These are phyloP conservation scores for Pelargonium cotyledonis DNA, from an alignment of 441 rosid genomes.

Conservation along the genomic window DNA sequence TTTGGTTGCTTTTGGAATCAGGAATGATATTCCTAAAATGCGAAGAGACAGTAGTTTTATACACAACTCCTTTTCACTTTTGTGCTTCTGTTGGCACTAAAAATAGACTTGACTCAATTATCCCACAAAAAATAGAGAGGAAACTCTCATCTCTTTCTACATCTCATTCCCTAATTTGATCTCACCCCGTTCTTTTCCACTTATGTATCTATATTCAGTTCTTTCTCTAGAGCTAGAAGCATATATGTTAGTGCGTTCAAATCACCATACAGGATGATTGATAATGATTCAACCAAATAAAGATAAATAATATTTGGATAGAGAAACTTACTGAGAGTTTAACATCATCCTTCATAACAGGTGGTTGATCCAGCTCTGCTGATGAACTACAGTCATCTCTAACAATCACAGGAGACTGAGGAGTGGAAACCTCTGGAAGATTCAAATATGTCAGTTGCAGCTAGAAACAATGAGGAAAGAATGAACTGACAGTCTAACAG, in stretches of 20 bases:
- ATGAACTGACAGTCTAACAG: not conserved
- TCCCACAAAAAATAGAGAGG: too few species aligned
- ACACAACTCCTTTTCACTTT: not conserved
- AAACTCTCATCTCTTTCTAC: too few species aligned
- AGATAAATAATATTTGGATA: not conserved
- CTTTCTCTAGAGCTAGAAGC: not conserved
- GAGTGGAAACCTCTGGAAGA: conserved; percentile 18
- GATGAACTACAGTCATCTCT: conserved; percentile 17
- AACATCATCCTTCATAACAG: conserved; percentile 24
- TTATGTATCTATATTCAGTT: too few species aligned
- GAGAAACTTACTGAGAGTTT: conserved; percentile 5
- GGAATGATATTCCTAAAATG: not conserved
- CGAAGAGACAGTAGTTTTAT: not conserved
- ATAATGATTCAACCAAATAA: not conserved
- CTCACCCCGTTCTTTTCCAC: too few species aligned
- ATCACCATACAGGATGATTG: not conserved
- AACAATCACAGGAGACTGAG: conserved; percentile 12
- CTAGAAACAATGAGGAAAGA: conserved; percentile 1
- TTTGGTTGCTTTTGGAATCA: not conserved
- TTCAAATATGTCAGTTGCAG: not conserved
- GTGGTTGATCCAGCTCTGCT: conserved; percentile 21
- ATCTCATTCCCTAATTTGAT: too few species aligned
- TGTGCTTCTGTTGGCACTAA: not conserved
- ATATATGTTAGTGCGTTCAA: not conserved
- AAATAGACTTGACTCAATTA: too few species aligned